Evolutionary conservation across 2,329 filamentous ascomycete genomes (phyloP), one percentile per base, ranked within the genome.

Genomic region (Aureobasidium sp.): DNA sequence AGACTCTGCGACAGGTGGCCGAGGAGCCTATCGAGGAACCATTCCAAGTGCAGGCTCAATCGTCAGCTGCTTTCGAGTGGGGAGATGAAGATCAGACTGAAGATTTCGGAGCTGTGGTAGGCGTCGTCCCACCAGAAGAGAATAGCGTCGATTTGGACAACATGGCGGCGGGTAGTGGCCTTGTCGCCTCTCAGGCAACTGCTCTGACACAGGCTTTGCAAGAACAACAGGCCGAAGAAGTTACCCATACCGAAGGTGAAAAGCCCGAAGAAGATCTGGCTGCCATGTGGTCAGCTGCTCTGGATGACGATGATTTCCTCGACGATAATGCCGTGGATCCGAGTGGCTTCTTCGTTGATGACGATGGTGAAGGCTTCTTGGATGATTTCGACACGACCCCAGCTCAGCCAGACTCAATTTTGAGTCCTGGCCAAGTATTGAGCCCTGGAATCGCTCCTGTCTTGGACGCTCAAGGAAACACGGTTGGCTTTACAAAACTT

Each of bases 361-460:
- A 92, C 66, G 92, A 96, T 71, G 89, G 90, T 66, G 89, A 92
- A 69, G 91, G 90, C 0, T 88, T 97, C 63, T 77, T 97, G 10
- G 87, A 96, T 7, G 91, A 92, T 62, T 79, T 69, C 64, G 63
- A 73, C 41, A 37, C 62, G 11, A 21, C 37, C 5, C 42, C 44
- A 6, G 54, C 54, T 37, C 55, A 25, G 2, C 13, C 47, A 1
- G n/a, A 54, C 2, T 25, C 54, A 15, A 9, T 55, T 8, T 25
- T 48, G 16, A 58, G 55, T 15, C 50, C 50, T 6, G 37, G 49
- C 5, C 36, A 36, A 45, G 44, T 55, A 6, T 27, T 62, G 3
- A 59, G 55, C 32, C 57, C 57, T 32, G 57, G 44, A 3, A 59
- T 59, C 27, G 54, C 54, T n/a, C 62, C 62, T 16, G 48, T 63